Percentiles rank a stretch among this genome's conserved stretches.
These are phyloP conservation scores for Allomyces macrogynus DNA, from an alignment of 192 early-diverging fungal genomes.

Conservation along the genomic window DNA sequence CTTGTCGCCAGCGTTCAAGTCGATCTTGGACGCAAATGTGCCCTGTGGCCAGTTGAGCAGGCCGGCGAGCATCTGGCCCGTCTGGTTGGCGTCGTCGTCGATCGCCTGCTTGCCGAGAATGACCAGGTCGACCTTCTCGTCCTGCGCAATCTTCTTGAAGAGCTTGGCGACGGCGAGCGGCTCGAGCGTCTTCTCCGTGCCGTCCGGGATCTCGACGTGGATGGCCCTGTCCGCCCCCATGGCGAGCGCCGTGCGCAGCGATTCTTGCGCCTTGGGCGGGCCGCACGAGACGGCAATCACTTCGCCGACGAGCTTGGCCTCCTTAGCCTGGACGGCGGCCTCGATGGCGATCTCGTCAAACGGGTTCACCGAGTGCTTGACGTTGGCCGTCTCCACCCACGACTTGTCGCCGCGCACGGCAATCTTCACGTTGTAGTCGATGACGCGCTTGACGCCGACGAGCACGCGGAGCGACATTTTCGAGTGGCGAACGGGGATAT, in stretches of 20 bases:
- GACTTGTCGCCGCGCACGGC: slow-evolving; percentile 72
- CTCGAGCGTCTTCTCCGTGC: slow-evolving; percentile 44
- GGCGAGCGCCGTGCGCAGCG: slow-evolving; percentile 83
- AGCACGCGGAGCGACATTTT: slow-evolving; percentile 47
- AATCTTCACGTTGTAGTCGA: slow-evolving; percentile 98
- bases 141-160: slow-evolving; percentile 64
- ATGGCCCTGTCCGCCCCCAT: slow-evolving; percentile 94
- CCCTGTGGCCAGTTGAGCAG: slow-evolving; percentile 85
- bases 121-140: slow-evolving; percentile 86
- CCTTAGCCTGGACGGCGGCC: slow-evolving; percentile 63
- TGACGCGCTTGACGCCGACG: slow-evolving; percentile 87
- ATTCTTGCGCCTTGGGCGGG: slow-evolving; percentile 70
- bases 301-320: slow-evolving; percentile 31
- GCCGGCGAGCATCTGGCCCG: slow-evolving; percentile 96
- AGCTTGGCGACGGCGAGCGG: slow-evolving; percentile 82
- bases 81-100: slow-evolving; percentile 93
- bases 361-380: slow-evolving; percentile 98
- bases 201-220: slow-evolving; percentile 67
- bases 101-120: slow-evolving; percentile 98
- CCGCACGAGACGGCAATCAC: slow-evolving; percentile 80
- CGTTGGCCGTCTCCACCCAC: slow-evolving; percentile 72
- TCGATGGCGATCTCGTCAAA: slow-evolving; percentile 99
- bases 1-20: slow-evolving; percentile 32
- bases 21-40: slow-evolving; percentile 93
- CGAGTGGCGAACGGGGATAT: neutral